These are phyloP conservation scores for Lyophyllum atratum DNA, from an alignment of 768 basidiomycete genomes.

Conservation along the genomic window DNA sequence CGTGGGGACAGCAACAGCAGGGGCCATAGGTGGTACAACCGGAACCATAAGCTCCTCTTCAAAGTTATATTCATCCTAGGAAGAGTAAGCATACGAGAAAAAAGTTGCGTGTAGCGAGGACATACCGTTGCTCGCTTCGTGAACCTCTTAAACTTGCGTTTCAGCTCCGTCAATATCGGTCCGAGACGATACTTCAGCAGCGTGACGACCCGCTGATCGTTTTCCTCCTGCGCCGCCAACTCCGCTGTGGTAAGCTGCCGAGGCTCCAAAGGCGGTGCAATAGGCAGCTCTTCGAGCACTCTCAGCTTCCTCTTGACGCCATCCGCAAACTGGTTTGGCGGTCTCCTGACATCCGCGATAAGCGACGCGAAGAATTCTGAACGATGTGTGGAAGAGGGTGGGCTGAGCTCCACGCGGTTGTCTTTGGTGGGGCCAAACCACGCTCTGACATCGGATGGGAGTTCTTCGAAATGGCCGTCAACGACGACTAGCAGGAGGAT, in stretches of 20 bases:
- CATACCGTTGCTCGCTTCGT: conserved; percentile 77
- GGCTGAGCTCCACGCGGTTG: conserved; percentile 66
- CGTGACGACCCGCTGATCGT: conserved; percentile 75
- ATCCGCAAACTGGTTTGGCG: conserved; percentile 89
- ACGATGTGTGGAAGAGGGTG: conserved; percentile 59
- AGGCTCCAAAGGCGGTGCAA: conserved; percentile 90
- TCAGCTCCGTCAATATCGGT: conserved; percentile 84
- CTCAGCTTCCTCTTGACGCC: conserved; percentile 83
- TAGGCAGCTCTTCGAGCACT: conserved; percentile 79
- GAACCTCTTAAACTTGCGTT: conserved; percentile 91
- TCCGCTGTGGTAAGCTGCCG: conserved; percentile 81
- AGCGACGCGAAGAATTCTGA: conserved; percentile 76
- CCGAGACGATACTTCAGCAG: conserved; percentile 90
- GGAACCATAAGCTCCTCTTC: conserved; percentile 30
- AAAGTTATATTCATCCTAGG: conserved; percentile 78
- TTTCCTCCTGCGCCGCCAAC: conserved; percentile 79
- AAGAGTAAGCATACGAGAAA: conserved; percentile 3
- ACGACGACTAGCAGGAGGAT: conserved; percentile 90
- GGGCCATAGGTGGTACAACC: conserved; percentile 3
- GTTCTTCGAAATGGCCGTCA: conserved; percentile 67
- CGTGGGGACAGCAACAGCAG: conserved; percentile 31
- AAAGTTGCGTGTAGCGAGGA: conserved; percentile 10
- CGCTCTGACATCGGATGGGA: conserved; percentile 80
- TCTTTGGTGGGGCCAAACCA: conserved; percentile 89
- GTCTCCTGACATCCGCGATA: conserved; percentile 66